Evolutionary conservation across 2,329 filamentous ascomycete species (phyloP), one percentile per base, ranked within the genome.

Genomic region (Talaromyces funiculosus): DNA sequence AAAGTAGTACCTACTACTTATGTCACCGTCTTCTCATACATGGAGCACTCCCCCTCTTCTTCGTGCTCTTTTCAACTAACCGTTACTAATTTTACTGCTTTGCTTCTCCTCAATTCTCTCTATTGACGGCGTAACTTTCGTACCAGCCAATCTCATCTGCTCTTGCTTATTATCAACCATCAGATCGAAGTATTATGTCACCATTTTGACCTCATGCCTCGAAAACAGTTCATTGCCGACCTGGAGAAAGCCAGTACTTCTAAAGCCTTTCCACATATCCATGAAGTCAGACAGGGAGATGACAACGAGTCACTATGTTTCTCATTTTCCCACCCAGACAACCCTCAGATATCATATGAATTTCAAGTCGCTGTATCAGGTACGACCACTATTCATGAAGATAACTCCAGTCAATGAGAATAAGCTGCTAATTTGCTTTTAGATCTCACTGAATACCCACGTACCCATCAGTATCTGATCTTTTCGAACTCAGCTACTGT

Each of bases 231-330:
- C 71, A 78, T 85, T 53, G 76, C 78, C 55, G 88, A 92, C 69
- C 75, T 80, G 68, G 76, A 71, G 29, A 73, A 75, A 45, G 78
- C 74, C 7, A 75, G 72, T 7, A 9, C 6, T 62, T 67, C 69
- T 42, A 68, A 73, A 20, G 67, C 67, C 2, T 76, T 84, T 51
- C 64, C 75, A 0, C 75, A 80, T 53, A 77, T 94, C 53, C 75
- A 75, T 53, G 69, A 79, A 35, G 75, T 96, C 24, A 75, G 76
- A 35, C 76, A 78, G 37, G 88, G 88, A 16, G 84, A 86, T 4
- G 87, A 89, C 33, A 88, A 93, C 71, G 90, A 89, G 55, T 85
- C 89, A 60, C 79, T 95, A 60, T 81, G 81, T 14, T 88, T 93
- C 70, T 78, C 73, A 4, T 89, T 81, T 65, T 62, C 69, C 43